Evolutionary conservation across 352 stramenopile genomes (phyloP).

Genomic region (Lagenidium giganteum): DNA sequence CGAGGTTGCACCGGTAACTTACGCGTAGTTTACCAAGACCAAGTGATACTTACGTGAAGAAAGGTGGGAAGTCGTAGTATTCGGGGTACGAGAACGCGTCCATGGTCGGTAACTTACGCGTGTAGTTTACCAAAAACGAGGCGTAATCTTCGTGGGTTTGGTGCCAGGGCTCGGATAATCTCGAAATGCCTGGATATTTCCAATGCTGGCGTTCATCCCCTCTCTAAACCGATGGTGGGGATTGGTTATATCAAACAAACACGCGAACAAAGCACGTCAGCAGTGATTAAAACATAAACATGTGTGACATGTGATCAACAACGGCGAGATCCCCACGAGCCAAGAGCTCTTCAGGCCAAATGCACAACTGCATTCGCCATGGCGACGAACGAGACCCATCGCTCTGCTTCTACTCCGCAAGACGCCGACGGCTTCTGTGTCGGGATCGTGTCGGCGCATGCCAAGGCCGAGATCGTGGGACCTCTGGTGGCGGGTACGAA

Average conservation of each 20-base stretch:
- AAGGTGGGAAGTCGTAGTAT: conserved; percentile 85
- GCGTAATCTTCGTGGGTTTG: no score
- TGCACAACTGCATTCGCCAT: conserved; percentile 1
- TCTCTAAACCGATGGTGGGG: no score
- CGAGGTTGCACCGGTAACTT: background rate
- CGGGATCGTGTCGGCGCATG: conserved; percentile 15
- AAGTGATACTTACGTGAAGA: conserved; percentile 73
- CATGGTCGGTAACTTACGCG: conserved; percentile 27
- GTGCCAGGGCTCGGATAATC: no score
- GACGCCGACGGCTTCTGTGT: conserved; percentile 6
- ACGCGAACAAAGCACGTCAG: no score
- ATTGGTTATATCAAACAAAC: no score
- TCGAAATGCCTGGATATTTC: no score
- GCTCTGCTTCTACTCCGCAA: conserved; percentile 1
- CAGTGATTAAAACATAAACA: no score
- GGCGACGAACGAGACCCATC: conserved; percentile 7
- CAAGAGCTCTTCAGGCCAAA: background rate
- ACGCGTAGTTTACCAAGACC: conserved; percentile 7
- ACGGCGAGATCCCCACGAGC: no score
- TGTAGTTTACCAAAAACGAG: no score
- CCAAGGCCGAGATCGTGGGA: conserved; percentile 10
- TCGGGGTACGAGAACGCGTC: conserved; percentile 83
- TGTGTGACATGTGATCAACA: no score
- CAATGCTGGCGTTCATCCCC: no score
- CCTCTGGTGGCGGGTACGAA: conserved; percentile 11